Conservation (phyloP, 176 grass and related monocot species). For the Aegilops umbellulata region DNA sequence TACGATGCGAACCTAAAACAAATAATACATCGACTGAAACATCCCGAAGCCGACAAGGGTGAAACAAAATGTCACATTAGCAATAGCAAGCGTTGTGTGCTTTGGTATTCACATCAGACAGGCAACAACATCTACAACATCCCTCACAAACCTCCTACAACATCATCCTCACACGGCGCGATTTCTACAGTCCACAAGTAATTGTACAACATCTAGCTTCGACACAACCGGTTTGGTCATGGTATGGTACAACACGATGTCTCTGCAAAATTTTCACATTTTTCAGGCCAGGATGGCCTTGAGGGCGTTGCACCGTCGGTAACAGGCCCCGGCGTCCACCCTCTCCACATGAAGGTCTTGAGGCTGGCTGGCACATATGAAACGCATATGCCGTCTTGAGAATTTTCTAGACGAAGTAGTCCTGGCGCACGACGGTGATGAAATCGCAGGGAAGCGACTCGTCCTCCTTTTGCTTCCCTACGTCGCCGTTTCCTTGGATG, state of each 20-base stretch:
- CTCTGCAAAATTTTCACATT: slow-evolving; percentile 34
- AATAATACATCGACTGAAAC: not conserved
- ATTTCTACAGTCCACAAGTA: not conserved
- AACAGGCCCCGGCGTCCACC: not conserved
- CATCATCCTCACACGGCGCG: not conserved
- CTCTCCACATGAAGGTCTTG: not conserved
- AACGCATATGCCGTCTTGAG: not conserved
- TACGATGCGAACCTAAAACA: too few species aligned
- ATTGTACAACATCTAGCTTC: not conserved
- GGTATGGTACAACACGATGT: not conserved
- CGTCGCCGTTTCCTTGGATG: slow-evolving; percentile 72
- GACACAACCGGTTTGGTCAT: not conserved
- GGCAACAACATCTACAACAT: not conserved
- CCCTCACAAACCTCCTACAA: slow-evolving; percentile 21
- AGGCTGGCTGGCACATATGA: not conserved
- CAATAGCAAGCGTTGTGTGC: slow-evolving; percentile 7
- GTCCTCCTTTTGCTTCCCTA: slow-evolving; percentile 60
- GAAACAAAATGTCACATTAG: not conserved
- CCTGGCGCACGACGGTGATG: slow-evolving; percentile 68
- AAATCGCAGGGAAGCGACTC: slow-evolving; percentile 70
- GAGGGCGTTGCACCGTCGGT: not conserved
- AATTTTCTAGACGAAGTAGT: slow-evolving; percentile 74
- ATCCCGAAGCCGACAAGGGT: not conserved
- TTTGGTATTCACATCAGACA: slow-evolving; percentile 12
- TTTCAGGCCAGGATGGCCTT: not conserved